These are phyloP conservation scores for Thielaviopsis punctulata DNA, from an alignment of 2,329 filamentous ascomycete genomes.

Conservation along the genomic window DNA sequence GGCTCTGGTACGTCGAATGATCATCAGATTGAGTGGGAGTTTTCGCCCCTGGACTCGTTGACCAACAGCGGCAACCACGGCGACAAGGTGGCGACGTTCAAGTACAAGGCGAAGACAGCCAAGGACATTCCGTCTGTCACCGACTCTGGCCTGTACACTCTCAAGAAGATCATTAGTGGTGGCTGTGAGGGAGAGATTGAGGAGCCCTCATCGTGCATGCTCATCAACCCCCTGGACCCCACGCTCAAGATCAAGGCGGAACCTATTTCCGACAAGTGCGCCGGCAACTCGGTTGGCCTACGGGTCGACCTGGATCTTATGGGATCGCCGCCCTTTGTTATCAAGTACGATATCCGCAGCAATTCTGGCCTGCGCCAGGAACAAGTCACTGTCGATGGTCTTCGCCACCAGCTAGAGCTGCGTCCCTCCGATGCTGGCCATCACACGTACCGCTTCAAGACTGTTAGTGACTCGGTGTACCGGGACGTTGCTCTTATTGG, in stretches of 20 bases:
- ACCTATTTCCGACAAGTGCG: conserved; percentile 86
- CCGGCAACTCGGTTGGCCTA: conserved; percentile 80
- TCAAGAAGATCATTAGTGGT: conserved; percentile 63
- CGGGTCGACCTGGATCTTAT: conserved; percentile 77
- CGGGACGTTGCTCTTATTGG: conserved; percentile 44
- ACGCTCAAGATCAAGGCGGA: conserved; percentile 56
- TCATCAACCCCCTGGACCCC: conserved; percentile 83
- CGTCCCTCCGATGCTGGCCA: conserved; percentile 65
- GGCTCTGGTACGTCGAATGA: conserved; percentile 47
- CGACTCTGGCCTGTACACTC: conserved; percentile 69
- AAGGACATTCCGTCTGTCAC: conserved; percentile 51
- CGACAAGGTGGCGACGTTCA: conserved; percentile 37
- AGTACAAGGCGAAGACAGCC: conserved; percentile 42
- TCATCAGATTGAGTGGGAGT: conserved; percentile 64
- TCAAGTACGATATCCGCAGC: conserved; percentile 58
- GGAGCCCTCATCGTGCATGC: conserved; percentile 82
- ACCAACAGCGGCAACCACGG: conserved; percentile 54
- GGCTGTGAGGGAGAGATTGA: conserved; percentile 76
- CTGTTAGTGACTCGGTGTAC: conserved; percentile 73
- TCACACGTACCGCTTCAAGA: conserved; percentile 72
- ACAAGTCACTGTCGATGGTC: conserved; percentile 42
- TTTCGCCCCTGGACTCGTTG: conserved; percentile 56
- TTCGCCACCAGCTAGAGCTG: conserved; percentile 72
- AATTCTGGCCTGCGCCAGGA: conserved; percentile 39
- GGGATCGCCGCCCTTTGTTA: conserved; percentile 78